phyloP scores from a whole-genome alignment of 2,329 filamentous ascomycete species.

The Exophiala spinifera region DNA sequence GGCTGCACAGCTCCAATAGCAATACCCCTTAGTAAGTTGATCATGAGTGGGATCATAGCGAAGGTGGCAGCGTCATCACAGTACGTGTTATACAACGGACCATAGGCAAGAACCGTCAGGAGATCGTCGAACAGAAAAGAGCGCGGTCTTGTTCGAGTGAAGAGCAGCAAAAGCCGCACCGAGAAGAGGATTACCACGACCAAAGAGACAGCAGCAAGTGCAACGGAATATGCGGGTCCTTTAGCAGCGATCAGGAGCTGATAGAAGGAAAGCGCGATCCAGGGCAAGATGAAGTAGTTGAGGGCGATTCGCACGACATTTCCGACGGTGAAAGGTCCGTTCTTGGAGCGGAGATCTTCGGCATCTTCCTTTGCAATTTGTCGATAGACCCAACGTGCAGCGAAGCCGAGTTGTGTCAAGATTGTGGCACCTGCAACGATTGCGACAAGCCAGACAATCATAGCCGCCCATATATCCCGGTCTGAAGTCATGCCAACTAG shows the following conservation, averaged over 20 bases:
- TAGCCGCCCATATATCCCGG: constrained; percentile 86
- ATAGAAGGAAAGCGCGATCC: constrained; percentile 83
- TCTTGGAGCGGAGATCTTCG: constrained; percentile 86
- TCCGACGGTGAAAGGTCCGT: constrained; percentile 79
- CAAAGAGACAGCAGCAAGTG: constrained; percentile 71
- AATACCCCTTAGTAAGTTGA: constrained; percentile 82
- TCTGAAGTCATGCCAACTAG: constrained; percentile 73
- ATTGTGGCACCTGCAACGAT: constrained; percentile 67
- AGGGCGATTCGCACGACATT: constrained; percentile 82
- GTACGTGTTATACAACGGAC: constrained; percentile 95
- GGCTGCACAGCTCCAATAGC: constrained; percentile 90
- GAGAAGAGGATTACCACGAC: constrained; percentile 70
- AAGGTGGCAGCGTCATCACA: constrained; percentile 90
- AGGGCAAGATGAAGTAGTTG: constrained; percentile 86
- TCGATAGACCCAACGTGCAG: constrained; percentile 71
- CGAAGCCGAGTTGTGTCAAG: constrained; percentile 73
- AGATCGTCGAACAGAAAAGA: constrained; percentile 91
- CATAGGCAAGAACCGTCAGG: constrained; percentile 82
- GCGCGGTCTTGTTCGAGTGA: constrained; percentile 75
- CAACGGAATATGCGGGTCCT: constrained; percentile 70
- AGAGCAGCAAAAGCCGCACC: constrained; percentile 75
- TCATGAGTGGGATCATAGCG: constrained; percentile 77
- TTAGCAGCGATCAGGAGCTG: constrained; percentile 73
- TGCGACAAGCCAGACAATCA: constrained; percentile 84
- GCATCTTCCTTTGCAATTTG: constrained; percentile 68